Evolutionary conservation across 805 yeast genomes (phyloP).

Genomic region (Lipomyces orientalis): DNA sequence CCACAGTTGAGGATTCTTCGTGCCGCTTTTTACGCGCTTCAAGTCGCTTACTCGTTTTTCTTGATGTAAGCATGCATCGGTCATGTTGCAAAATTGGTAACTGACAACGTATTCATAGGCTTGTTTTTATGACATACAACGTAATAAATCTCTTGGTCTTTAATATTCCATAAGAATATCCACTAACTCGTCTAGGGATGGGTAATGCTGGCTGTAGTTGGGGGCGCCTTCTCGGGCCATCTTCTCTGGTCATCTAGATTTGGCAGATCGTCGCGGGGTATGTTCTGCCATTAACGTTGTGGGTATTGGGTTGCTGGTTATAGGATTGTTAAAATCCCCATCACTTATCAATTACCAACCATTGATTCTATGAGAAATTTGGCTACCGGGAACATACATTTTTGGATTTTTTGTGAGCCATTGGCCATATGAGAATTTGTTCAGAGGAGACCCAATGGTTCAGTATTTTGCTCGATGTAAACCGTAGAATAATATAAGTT

Average conservation of each 20-base stretch:
- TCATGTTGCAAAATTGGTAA: slow-evolving; percentile 37
- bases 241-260: slow-evolving; percentile 54
- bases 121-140: slow-evolving; percentile 84
- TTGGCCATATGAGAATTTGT: no score
- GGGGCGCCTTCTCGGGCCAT: slow-evolving; percentile 76
- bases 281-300: slow-evolving; percentile 26
- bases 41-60: slow-evolving; percentile 69
- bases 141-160: slow-evolving; percentile 39
- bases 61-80: slow-evolving; percentile 44
- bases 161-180: neutral
- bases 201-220: slow-evolving; percentile 74
- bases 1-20: neutral
- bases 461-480: no score
- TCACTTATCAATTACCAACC: neutral
- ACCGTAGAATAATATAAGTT: no score
- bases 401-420: no score
- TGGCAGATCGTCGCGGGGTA: slow-evolving; percentile 17
- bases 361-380: no score
- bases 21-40: slow-evolving; percentile 60
- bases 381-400: no score
- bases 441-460: no score
- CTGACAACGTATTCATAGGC: slow-evolving; percentile 52
- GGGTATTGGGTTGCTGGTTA: neutral
- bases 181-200: slow-evolving; percentile 54
- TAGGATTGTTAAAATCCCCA: neutral